Evolutionary conservation across 805 yeast species (phyloP).

Genomic region (Starmerella stigmatis): DNA sequence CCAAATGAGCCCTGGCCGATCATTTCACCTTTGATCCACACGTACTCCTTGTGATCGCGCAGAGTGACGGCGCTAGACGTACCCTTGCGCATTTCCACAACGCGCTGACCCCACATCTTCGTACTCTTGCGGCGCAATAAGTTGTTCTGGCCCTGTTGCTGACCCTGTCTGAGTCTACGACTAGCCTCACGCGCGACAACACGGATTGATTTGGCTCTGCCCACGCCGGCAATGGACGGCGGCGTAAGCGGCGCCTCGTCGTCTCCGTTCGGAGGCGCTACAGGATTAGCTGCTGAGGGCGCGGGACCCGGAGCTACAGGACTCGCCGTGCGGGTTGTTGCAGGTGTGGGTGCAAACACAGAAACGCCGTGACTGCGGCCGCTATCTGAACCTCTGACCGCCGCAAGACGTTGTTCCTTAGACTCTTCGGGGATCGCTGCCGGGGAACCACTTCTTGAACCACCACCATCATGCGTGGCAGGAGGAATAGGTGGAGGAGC

Average conservation of each 20-base stretch:
- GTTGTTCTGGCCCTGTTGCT: not conserved
- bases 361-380: no score
- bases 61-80: slow-evolving; percentile 48
- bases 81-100: slow-evolving; percentile 62
- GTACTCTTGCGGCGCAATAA: slow-evolving; percentile 69
- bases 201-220: slow-evolving; percentile 70
- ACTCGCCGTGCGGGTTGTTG: no score
- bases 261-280: not conserved
- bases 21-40: slow-evolving; percentile 95
- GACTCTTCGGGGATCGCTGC: not conserved
- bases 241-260: not conserved
- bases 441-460: no score
- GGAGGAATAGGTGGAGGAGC: slow-evolving; percentile 1
- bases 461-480: no score
- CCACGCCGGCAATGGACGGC: not conserved
- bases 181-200: slow-evolving; percentile 87
- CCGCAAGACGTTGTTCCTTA: no score
- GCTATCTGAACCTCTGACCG: no score
- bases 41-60: slow-evolving; percentile 64
- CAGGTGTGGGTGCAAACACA: no score
- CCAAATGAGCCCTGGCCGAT: slow-evolving; percentile 97
- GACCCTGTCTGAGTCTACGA: slow-evolving; percentile 34
- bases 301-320: not conserved
- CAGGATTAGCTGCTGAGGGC: not conserved
- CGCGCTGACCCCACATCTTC: slow-evolving; percentile 95